Conservation (phyloP, 2,329 filamentous ascomycete species). For the Triangularia setosa region DNA sequence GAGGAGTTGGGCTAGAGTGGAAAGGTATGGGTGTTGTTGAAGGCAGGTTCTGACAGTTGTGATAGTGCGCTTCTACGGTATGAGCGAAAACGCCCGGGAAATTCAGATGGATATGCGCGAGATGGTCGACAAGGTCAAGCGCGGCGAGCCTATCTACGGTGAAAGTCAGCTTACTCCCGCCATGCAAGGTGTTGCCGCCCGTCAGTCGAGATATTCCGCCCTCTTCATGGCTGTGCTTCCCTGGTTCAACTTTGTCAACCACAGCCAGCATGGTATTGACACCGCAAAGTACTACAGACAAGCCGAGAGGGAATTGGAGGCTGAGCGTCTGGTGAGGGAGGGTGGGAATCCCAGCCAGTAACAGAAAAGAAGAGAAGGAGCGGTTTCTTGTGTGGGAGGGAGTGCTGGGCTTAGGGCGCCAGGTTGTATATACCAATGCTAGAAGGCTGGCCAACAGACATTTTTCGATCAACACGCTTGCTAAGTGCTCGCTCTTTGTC, state of each 20-base stretch:
- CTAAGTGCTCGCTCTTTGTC: too few species aligned
- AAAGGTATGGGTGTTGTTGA: background rate
- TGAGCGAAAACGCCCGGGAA: constrained; percentile 87
- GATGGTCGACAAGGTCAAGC: constrained; percentile 96
- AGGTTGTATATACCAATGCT: background rate
- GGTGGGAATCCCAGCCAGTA: background rate
- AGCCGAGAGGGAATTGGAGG: constrained; percentile 89
- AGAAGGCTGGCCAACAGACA: background rate
- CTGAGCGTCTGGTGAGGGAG: constrained; percentile 47
- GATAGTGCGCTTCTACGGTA: constrained; percentile 90
- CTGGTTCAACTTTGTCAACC: constrained; percentile 99
- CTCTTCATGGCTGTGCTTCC: constrained; percentile 80
- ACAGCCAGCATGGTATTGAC: constrained; percentile 91
- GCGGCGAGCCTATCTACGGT: constrained; percentile 85
- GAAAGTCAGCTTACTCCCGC: constrained; percentile 73
- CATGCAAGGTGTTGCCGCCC: constrained; percentile 87
- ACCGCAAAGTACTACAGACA: constrained; percentile 98
- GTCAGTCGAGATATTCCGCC: constrained; percentile 88
- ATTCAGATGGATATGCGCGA: constrained; percentile 95
- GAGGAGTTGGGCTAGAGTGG: background rate
- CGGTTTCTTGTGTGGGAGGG: background rate
- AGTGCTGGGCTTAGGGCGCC: background rate
- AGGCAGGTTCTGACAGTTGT: constrained; percentile 4
- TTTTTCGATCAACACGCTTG: background rate
- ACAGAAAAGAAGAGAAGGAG: background rate